Evolutionary conservation across 441 rosid genomes (phyloP).

Genomic region (Pelargonium exstipulatum): DNA sequence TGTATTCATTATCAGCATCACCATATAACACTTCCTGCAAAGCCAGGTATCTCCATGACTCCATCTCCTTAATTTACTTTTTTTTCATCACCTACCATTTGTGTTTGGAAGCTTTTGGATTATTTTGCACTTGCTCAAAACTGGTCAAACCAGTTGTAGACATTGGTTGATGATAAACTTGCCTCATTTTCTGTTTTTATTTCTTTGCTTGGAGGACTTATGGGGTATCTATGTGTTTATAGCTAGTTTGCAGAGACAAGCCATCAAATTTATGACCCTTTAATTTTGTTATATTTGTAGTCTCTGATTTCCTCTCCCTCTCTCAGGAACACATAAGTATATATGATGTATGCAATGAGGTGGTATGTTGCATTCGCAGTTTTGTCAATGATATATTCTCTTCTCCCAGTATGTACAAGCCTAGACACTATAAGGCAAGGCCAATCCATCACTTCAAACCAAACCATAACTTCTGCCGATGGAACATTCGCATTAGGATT

Average conservation of each 20-base stretch:
- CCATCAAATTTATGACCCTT: not conserved
- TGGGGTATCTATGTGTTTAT: not conserved
- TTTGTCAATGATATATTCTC: not conserved
- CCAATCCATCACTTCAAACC: not conserved
- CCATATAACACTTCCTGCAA: not conserved
- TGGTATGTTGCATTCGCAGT: not conserved
- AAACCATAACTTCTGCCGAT: slow-evolving; percentile 36
- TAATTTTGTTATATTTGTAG: not conserved
- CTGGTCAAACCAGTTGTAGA: not conserved
- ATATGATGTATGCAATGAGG: not conserved
- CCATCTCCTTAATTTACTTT: no score
- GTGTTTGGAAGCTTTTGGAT: not conserved
- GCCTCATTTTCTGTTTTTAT: not conserved
- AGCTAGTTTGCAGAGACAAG: not conserved
- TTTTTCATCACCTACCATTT: not conserved
- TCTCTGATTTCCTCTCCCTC: not conserved
- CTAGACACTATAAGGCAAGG: not conserved
- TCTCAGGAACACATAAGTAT: not conserved
- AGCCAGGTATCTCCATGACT: not conserved
- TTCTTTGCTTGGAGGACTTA: not conserved
- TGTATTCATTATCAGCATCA: not conserved
- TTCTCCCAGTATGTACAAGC: not conserved
- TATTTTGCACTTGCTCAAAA: not conserved
- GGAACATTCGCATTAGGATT: slow-evolving; percentile 59
- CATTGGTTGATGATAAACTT: not conserved